Evolutionary conservation across 2,329 filamentous ascomycete genomes (phyloP).

Genomic region (Penicillium sclerotiorum): DNA sequence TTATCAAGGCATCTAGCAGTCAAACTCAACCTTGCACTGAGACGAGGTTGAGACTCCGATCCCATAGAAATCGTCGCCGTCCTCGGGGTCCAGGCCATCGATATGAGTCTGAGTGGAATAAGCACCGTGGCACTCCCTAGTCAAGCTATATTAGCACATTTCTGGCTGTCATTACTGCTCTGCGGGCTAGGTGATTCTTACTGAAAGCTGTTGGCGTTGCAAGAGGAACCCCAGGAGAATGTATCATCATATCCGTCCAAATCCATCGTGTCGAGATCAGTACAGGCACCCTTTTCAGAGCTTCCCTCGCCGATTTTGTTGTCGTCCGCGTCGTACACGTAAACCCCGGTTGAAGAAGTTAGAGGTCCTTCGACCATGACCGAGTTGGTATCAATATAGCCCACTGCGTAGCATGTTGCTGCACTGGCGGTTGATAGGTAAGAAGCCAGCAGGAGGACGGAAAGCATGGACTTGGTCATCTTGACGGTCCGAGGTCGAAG

Average conservation of each 20-base stretch:
- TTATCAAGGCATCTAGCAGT: too few species aligned
- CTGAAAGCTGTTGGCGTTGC: neutral
- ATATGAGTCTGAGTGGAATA: conserved; percentile 3
- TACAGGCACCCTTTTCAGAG: neutral
- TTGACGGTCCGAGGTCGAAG: neutral
- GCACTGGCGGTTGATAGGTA: neutral
- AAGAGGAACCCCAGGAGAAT: neutral
- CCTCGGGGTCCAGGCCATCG: neutral
- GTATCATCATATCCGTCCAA: neutral
- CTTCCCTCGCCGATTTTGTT: neutral
- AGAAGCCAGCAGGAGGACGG: neutral
- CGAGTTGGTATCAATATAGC: neutral
- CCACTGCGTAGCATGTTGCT: neutral
- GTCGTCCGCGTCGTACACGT: neutral
- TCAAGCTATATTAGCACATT: neutral
- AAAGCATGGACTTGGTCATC: neutral
- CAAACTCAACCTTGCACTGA: neutral
- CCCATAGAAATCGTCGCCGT: neutral
- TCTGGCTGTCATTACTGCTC: neutral
- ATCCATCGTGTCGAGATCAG: neutral
- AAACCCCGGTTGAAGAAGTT: neutral
- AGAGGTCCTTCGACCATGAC: neutral
- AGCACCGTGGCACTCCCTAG: conserved; percentile 2
- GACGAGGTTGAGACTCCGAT: neutral
- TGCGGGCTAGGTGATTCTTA: neutral